A percentile compares a stretch with the other conserved stretches of the same genome.
Conservation (phyloP, 2,329 filamentous ascomycete species). For the Coleophoma eucalyptorum region DNA sequence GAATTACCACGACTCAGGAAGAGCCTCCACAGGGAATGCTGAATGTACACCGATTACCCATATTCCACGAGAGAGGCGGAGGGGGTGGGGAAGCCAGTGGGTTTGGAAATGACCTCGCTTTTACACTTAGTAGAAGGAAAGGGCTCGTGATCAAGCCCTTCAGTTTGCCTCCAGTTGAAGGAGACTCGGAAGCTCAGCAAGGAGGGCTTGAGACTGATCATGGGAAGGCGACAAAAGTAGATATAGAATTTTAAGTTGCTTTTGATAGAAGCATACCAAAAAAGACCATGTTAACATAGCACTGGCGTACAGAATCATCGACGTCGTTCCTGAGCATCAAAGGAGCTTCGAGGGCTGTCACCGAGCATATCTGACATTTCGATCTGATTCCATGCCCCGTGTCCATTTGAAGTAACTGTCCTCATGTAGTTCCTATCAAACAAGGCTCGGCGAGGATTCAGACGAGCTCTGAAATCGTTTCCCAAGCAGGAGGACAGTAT, state of each 20-base stretch:
- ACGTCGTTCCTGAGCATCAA: conserved; percentile 12
- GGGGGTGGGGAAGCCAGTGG: conserved; percentile 65
- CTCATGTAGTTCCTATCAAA: conserved; percentile 27
- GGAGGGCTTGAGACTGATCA: conserved; percentile 21
- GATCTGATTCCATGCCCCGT: conserved; percentile 30
- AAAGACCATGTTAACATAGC: background rate
- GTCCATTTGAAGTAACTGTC: conserved; percentile 24
- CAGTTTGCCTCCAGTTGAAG: conserved; percentile 81
- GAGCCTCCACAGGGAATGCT: conserved; percentile 85
- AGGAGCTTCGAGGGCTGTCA: conserved; percentile 22
- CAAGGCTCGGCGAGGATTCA: conserved; percentile 22
- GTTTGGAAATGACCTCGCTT: conserved; percentile 82
- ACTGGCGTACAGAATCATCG: conserved; percentile 5
- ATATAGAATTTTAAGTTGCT: conserved; percentile 26
- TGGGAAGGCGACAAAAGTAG: conserved; percentile 24
- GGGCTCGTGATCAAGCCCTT: conserved; percentile 86
- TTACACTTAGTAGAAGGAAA: conserved; percentile 75
- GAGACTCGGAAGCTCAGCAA: conserved; percentile 46
- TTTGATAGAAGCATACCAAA: no score
- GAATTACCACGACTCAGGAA: conserved; percentile 52
- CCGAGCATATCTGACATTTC: conserved; percentile 29
- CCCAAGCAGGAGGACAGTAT: conserved; percentile 29
- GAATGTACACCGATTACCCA: conserved; percentile 75
- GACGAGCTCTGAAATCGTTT: conserved; percentile 21
- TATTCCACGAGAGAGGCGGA: conserved; percentile 85